A percentile compares a stretch with the other conserved stretches of the same genome.
phyloP scores from a whole-genome alignment of 208 protist species.

The Trypanosoma conorhini region DNA sequence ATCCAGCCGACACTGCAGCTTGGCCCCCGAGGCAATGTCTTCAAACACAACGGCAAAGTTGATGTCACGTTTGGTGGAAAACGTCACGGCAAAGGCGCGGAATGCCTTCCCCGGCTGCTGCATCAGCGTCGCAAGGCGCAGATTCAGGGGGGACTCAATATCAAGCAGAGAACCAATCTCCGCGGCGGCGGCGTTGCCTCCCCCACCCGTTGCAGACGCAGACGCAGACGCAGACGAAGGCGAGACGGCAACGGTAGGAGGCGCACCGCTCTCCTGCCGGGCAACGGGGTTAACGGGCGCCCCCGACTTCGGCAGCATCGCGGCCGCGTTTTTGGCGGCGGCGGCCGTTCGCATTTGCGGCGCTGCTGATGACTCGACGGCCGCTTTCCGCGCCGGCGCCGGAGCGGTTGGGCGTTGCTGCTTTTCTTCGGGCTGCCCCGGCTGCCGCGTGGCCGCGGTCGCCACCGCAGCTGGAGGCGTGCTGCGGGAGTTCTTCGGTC shows the following conservation, averaged over 20 bases:
- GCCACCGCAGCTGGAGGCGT: not conserved
- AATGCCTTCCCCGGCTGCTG: conserved; percentile 82
- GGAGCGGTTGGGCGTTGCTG: not conserved
- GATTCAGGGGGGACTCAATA: conserved; percentile 84
- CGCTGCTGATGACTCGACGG: not conserved
- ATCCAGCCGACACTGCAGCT: conserved; percentile 62
- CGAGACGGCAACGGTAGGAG: not conserved
- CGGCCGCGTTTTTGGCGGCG: not conserved
- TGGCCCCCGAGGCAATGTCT: conserved; percentile 77
- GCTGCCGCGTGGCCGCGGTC: not conserved
- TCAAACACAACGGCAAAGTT: conserved; percentile 83
- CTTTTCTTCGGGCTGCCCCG: not conserved
- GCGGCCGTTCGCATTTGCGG: not conserved
- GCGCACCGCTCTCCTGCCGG: not conserved
- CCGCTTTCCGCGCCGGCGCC: not conserved
- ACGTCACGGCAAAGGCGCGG: conserved; percentile 70
- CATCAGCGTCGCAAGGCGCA: conserved; percentile 84
- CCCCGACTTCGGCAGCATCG: not conserved
- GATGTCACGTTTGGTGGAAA: conserved; percentile 53
- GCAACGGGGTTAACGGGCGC: no score
- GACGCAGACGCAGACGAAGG: not conserved
- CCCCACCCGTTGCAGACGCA: not conserved
- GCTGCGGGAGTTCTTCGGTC: conserved; percentile 4
- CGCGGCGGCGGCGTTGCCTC: not conserved
- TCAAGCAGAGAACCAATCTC: conserved; percentile 57